These are phyloP conservation scores for Closterium sp. DNA, from an alignment of 139 green algal species.

Conservation along the genomic window DNA sequence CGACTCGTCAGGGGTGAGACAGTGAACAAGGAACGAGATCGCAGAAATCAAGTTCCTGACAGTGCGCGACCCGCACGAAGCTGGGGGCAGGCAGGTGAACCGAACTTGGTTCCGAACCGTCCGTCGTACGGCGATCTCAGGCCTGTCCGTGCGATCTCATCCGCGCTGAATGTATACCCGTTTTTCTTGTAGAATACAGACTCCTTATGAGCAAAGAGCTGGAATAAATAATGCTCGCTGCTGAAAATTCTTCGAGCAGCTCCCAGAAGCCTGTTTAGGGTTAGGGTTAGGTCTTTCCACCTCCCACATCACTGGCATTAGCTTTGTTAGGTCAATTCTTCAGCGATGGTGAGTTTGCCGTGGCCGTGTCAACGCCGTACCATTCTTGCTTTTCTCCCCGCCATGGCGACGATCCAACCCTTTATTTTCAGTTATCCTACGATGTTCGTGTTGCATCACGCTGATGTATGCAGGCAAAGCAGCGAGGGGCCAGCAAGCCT, in stretches of 20 bases:
- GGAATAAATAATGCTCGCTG: background rate
- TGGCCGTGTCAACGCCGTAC: background rate
- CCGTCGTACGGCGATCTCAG: background rate
- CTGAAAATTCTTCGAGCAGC: background rate
- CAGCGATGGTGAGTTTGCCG: background rate
- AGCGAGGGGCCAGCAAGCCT: background rate
- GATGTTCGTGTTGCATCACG: background rate
- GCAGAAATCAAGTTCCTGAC: background rate
- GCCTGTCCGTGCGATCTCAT: background rate
- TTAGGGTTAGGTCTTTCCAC: background rate
- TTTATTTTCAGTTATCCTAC: background rate
- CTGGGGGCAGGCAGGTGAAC: background rate
- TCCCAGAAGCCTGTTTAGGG: background rate
- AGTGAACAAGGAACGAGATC: background rate
- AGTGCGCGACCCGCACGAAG: background rate
- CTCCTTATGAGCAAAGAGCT: background rate
- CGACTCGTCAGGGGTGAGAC: background rate
- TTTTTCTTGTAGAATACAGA: background rate
- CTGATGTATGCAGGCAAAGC: background rate
- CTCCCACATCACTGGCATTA: background rate
- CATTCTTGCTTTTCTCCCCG: background rate
- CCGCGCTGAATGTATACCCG: background rate
- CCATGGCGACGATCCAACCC: background rate
- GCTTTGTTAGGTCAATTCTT: background rate
- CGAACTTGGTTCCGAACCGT: background rate